phyloP scores from a whole-genome alignment of 306 rosid genomes.

The Geum urbanum region DNA sequence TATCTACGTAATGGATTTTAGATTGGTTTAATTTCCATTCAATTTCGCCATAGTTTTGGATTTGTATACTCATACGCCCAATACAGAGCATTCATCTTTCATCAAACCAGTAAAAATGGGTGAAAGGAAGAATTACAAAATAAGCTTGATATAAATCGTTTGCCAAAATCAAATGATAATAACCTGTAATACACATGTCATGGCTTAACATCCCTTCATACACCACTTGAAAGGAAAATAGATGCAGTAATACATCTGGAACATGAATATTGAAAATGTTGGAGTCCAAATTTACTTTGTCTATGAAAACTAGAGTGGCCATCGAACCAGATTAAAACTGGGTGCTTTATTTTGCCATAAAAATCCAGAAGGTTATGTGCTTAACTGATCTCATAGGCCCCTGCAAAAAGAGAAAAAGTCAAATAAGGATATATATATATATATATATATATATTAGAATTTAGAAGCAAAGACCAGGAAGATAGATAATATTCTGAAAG shows the following conservation, averaged over 20 bases:
- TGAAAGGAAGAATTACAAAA: too few relatives aligned
- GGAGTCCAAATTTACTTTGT: not conserved
- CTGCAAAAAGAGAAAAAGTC: not conserved
- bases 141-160: too few relatives aligned
- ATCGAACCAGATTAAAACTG: not conserved
- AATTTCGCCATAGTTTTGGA: too few relatives aligned
- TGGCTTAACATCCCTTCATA: not conserved
- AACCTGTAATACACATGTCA: not conserved
- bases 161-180: too few relatives aligned
- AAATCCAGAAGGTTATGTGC: not conserved
- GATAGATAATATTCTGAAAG: not conserved
- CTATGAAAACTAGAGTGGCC: not conserved
- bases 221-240: not conserved
- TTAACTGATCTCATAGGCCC: slow-evolving; percentile 8
- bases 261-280: not conserved
- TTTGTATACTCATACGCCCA: too few relatives aligned
- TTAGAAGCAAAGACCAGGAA: not conserved
- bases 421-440: too few relatives aligned
- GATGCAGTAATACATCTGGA: not conserved
- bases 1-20: too few relatives aligned
- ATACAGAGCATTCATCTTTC: too few relatives aligned
- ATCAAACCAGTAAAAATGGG: too few relatives aligned
- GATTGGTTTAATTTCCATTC: too few relatives aligned
- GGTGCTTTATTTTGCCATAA: not conserved
- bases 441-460: not conserved